Evolutionary conservation across 805 yeast genomes (phyloP), one percentile per base, ranked within the genome.

Genomic region (Brettanomyces custersianus): DNA sequence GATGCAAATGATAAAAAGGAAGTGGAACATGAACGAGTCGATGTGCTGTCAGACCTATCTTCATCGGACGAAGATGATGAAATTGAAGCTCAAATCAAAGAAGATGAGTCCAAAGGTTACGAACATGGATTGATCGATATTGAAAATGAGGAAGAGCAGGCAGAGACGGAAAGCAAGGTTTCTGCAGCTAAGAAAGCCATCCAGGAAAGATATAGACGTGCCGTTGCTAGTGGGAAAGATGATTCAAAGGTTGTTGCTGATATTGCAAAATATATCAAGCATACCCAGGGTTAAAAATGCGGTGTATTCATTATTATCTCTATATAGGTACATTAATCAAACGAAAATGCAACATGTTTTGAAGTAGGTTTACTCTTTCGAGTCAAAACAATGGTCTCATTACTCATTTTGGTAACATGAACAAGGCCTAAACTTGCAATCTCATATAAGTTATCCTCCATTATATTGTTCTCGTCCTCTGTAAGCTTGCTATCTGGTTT

Each of bases 201-300:
- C 30, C 86, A 82, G 52, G 67, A 70, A 13, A 70, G 85, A 35
- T 86, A 86, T 54, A 81, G 80, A 54, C 68, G 68, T 26, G 92
- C 94, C 3, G 71, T 82, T 42, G 84, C 78, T 42, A 54, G 62
- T 10, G 71, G 75, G 8, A 73, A 79, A 3, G 80, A 77, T 51
- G 70, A 80, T 8, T 70, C 80, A 37, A 62, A 70, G 44, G 77
- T 86, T 5, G 87, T 87, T 5, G 86, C 79, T 53, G 72, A 70
- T 45, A 80, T 81, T 40, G 85, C 86, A 3, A 66, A 69, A 37
- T 80, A 80, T 51, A 77, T 81, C 19, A 49, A 51, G 29, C 46
- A 48, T 34, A 30, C 44, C 7, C 55, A 51, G 17, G 20, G 29
- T 16, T 24, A 15, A 20, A 18, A 16, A 17, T 4, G 35, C 13